phyloP scores from a whole-genome alignment of 179 eudicot genomes.

The Beta corolliflora region DNA sequence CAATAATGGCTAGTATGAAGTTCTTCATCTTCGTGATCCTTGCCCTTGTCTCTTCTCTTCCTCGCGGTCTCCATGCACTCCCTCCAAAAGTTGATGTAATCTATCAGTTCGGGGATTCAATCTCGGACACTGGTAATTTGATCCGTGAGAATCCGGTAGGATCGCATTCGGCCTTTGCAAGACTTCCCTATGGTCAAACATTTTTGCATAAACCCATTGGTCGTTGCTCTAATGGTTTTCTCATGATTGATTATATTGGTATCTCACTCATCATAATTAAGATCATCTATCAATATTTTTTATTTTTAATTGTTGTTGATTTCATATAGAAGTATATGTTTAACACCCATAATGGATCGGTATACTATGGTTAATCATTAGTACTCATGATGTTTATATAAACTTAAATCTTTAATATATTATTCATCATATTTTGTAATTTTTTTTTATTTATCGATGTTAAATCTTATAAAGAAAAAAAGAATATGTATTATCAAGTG shows the following conservation, averaged over 20 bases:
- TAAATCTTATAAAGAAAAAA: no score
- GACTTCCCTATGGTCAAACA: conserved; percentile 7
- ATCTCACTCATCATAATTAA: background rate
- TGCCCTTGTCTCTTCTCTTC: background rate
- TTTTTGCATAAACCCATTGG: conserved; percentile 9
- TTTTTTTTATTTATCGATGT: no score
- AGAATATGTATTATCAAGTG: no score
- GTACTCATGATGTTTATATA: no score
- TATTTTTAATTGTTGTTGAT: no score
- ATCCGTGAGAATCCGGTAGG: background rate
- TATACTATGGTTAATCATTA: no score
- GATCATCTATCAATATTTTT: no score
- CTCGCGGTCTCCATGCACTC: background rate
- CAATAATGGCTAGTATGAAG: background rate
- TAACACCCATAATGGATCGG: no score
- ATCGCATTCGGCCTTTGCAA: background rate
- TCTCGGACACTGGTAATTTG: background rate
- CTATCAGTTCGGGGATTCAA: background rate
- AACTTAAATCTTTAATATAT: no score
- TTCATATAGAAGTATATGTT: no score
- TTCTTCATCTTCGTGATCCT: background rate
- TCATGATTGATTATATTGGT: conserved; percentile 5
- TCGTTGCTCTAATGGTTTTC: conserved; percentile 10
- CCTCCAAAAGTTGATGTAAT: background rate
- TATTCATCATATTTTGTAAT: no score